Conservation (phyloP, 1,139 yeast species). For the Yamadazyma membranifaciens region DNA sequence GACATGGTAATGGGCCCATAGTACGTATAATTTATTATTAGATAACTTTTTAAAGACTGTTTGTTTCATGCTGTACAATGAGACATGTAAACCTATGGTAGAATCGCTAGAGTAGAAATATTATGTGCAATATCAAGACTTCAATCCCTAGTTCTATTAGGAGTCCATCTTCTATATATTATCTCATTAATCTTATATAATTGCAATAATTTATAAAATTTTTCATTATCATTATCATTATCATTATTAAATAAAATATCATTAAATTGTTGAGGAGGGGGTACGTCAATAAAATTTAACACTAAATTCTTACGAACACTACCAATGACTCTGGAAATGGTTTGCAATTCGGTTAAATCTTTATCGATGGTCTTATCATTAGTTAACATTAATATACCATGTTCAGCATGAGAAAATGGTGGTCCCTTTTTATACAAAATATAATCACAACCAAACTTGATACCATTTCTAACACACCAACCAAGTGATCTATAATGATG, state of each 20-base stretch:
- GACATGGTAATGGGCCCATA: no score
- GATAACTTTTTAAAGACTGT: no score
- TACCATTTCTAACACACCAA: constrained; percentile 92
- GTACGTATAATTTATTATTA: no score
- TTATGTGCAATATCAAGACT: constrained; percentile 6
- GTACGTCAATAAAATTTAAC: constrained; percentile 61
- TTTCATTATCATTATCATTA: constrained; percentile 5
- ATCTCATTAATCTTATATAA: constrained; percentile 58
- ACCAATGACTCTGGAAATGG: constrained; percentile 76
- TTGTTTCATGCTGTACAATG: no score
- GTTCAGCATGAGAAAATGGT: constrained; percentile 93
- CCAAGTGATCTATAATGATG: constrained; percentile 87
- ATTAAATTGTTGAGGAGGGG: constrained; percentile 29
- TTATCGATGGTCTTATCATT: constrained; percentile 25
- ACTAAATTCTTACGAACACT: constrained; percentile 82
- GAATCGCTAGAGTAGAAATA: no score
- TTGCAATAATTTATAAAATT: constrained; percentile 28
- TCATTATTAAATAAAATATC: constrained; percentile 19
- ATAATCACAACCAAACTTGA: constrained; percentile 86
- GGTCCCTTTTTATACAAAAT: constrained; percentile 88
- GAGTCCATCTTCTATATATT: constrained; percentile 77
- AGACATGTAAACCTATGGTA: no score
- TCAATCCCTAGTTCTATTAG: constrained; percentile 75
- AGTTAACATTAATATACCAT: constrained; percentile 56
- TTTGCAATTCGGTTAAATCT: constrained; percentile 63